Evolutionary conservation across 257 asterid genomes (phyloP).

Genomic region (Haberlea rhodopensis): DNA sequence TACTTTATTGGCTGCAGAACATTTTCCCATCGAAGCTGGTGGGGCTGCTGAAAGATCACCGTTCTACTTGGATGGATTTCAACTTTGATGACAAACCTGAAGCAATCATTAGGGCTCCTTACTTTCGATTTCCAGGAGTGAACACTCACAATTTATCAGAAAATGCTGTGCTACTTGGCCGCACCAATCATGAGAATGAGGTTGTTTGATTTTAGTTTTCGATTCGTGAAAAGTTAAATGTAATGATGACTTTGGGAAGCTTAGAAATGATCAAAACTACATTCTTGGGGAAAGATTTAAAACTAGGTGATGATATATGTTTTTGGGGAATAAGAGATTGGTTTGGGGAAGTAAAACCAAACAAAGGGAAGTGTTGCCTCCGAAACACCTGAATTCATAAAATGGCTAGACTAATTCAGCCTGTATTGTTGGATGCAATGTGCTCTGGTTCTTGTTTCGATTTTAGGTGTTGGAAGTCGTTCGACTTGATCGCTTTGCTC

Average conservation of each 20-base stretch:
- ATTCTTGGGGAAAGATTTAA: no score
- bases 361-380: no score
- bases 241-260: no score
- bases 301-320: no score
- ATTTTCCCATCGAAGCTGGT: constrained; percentile 39
- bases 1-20: constrained; percentile 37
- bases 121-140: constrained; percentile 33
- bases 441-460: constrained; percentile 3
- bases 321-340: no score
- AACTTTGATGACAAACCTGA: constrained; percentile 32
- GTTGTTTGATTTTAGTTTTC: constrained; percentile 22
- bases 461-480: constrained; percentile 35
- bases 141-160: constrained; percentile 26
- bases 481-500: constrained; percentile 23
- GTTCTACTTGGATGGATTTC: constrained; percentile 43
- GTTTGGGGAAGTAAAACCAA: no score
- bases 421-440: neutral
- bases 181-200: constrained; percentile 39
- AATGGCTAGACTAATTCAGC: neutral
- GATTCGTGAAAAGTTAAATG: no score
- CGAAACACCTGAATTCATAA: constrained; percentile 5
- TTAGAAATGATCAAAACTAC: no score
- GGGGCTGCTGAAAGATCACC: constrained; percentile 40
- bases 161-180: constrained; percentile 32
- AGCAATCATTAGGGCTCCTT: constrained; percentile 30